Evolutionary conservation across 1,284 basidiomycete genomes (phyloP).

Genomic region (Ustilago shanxiensis): DNA sequence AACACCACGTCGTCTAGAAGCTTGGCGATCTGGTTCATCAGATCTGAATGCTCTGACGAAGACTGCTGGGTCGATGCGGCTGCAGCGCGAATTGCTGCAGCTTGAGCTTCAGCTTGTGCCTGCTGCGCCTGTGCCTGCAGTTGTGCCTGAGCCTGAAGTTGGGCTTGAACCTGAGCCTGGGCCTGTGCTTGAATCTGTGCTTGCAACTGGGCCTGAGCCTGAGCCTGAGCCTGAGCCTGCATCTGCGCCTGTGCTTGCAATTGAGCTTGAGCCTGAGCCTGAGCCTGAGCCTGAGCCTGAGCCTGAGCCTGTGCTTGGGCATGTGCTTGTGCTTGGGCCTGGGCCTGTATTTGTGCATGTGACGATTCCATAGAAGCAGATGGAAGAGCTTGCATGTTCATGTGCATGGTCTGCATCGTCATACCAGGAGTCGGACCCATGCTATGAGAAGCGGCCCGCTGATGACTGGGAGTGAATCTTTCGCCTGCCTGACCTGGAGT

Average conservation of each 20-base stretch:
- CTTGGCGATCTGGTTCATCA: conserved; percentile 55
- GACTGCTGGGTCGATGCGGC: conserved; percentile 25
- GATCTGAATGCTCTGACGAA: conserved; percentile 24
- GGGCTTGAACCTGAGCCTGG: conserved; percentile 33
- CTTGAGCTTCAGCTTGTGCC: conserved; percentile 36
- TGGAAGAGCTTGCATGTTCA: conserved; percentile 32
- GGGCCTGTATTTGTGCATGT: conserved; percentile 19
- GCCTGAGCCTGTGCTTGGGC: conserved; percentile 18
- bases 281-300: conserved; percentile 21
- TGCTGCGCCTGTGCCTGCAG: conserved; percentile 36
- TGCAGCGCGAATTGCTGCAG: conserved; percentile 34
- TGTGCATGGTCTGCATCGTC: conserved; percentile 23
- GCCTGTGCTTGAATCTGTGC: conserved; percentile 30
- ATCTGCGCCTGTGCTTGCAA: conserved; percentile 26
- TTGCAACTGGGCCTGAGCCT: conserved; percentile 24
- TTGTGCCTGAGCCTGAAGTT: conserved; percentile 31
- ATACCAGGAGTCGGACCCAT: conserved; percentile 28
- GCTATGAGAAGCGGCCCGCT: conserved; percentile 44
- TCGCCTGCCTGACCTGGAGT: conserved; percentile 27
- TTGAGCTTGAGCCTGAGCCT: conserved; percentile 27
- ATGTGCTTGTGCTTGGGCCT: conserved; percentile 23
- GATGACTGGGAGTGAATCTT: conserved; percentile 20
- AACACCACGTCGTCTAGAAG: conserved; percentile 55
- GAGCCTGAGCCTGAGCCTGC: conserved; percentile 31
- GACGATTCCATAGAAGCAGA: conserved; percentile 16